Evolutionary conservation across 345 rosid genomes (phyloP).

Genomic region (Eucalyptus pauciflora): DNA sequence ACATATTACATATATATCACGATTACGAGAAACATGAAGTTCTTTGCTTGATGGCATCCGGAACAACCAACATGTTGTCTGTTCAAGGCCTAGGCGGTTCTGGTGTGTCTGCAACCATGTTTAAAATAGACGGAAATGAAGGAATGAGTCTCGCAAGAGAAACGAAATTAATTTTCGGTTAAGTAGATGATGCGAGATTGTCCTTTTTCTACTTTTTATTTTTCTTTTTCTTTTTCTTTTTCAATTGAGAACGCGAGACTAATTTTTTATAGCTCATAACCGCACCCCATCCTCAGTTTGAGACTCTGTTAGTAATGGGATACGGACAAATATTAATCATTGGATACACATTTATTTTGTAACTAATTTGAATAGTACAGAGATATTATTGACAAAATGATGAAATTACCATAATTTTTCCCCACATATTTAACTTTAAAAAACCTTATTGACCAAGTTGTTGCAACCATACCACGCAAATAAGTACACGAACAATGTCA

Average conservation of each 20-base stretch:
- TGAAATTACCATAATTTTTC: too few species aligned
- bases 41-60: not conserved
- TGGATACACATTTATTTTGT: too few species aligned
- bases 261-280: not conserved
- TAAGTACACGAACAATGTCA: fast-evolving
- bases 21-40: not conserved
- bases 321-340: too few species aligned
- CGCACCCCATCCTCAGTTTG: too few species aligned
- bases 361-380: too few species aligned
- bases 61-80: not conserved
- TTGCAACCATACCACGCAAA: fast-evolving
- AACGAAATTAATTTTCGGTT: not conserved
- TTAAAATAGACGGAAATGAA: not conserved
- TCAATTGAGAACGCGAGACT: not conserved
- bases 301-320: too few species aligned
- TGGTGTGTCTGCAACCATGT: not conserved
- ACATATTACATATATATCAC: not conserved
- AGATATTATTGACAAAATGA: too few species aligned
- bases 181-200: not conserved
- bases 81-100: not conserved
- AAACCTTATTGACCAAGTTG: too few species aligned
- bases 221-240: too few species aligned
- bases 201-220: not conserved
- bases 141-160: not conserved
- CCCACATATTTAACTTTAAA: too few species aligned